Evolutionary conservation across 2,329 filamentous ascomycete species (phyloP), one percentile per base, ranked within the genome.

Genomic region (Phialocephala subalpina): DNA sequence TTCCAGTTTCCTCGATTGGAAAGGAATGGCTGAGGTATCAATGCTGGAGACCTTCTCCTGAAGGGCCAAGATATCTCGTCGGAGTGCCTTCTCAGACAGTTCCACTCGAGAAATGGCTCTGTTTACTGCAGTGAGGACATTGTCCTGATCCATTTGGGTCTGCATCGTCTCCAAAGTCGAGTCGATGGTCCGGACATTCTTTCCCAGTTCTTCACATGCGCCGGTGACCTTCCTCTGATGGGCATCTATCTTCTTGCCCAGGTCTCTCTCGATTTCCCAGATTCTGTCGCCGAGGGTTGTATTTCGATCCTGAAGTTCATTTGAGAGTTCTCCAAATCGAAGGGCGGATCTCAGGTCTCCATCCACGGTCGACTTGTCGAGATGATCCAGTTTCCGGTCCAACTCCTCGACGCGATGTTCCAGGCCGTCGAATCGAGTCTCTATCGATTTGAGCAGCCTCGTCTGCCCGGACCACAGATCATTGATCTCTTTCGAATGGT

Each of bases 271-370:
- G 16, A 69, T 60, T 18, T 67, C 69, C 67, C 66, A 70, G 16
- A 72, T 29, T 29, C 69, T 49, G 18, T 71, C 67, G 14, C 65
- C 62, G 20, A 72, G 49, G 40, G 67, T 70, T 27, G 69, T 62
- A 42, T 72, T 72, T 20, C 70, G 64, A 27, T 72, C 70, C 33
- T 71, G 70, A 11, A 72, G 63, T 47, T 72, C 70, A 60, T 72
- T 72, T 9, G 68, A 70, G n/a, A 72, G 58, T 33, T 72, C 70
- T 11, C 70, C 70, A 49, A 72, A 72, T 3, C 70, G 58, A 22
- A 72, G 67, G 12, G 70, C 70, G 14, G 70, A 70, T 47, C 69
- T 62, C 40, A 72, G 42, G 58, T 72, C 70, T 5, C 68, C 66
- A 61, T 67, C 68, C 4, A 67, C 66, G 14, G 70, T 62, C 45